phyloP scores from a whole-genome alignment of 2,329 filamentous ascomycete genomes.

The Plectosphaerella cucumerina region DNA sequence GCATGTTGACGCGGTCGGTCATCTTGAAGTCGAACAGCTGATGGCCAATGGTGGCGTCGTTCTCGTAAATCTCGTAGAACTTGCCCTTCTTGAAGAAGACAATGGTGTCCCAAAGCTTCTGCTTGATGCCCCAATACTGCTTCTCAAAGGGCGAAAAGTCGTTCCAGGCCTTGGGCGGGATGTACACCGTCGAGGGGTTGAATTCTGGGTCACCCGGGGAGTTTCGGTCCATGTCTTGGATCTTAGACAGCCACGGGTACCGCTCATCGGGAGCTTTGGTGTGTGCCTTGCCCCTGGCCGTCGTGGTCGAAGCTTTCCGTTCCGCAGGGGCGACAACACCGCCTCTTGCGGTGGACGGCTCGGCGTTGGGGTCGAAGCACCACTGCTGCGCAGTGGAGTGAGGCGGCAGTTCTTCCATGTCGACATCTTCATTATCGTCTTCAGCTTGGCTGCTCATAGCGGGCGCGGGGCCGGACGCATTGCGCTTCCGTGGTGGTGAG shows the following conservation, averaged over 20 bases:
- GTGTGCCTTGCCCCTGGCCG: conserved; percentile 60
- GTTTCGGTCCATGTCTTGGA: conserved; percentile 80
- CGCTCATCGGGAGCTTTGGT: conserved; percentile 79
- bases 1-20: conserved; percentile 98
- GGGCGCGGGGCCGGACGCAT: conserved; percentile 31
- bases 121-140: conserved; percentile 99
- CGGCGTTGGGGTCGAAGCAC: conserved; percentile 56
- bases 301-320: conserved; percentile 28
- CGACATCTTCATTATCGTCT: conserved; percentile 43
- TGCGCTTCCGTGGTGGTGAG: conserved; percentile 55
- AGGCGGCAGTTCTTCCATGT: conserved; percentile 52
- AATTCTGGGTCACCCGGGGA: conserved; percentile 79
- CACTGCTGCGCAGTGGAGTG: conserved; percentile 78
- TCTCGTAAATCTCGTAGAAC: conserved; percentile 97
- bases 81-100: conserved; percentile 99
- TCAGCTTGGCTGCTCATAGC: conserved; percentile 32
- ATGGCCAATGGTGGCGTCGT: conserved; percentile 93
- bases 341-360: background rate
- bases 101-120: conserved; percentile 94
- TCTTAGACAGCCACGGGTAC: conserved; percentile 85
- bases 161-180: conserved; percentile 74
- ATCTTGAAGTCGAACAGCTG: conserved; percentile 97
- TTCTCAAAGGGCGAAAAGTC: conserved; percentile 94
- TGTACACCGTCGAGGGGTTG: conserved; percentile 85
- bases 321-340: background rate